Evolutionary conservation across 441 rosid species (phyloP), one percentile per base, ranked within the genome.

Genomic region (Aquilaria agallochum): DNA sequence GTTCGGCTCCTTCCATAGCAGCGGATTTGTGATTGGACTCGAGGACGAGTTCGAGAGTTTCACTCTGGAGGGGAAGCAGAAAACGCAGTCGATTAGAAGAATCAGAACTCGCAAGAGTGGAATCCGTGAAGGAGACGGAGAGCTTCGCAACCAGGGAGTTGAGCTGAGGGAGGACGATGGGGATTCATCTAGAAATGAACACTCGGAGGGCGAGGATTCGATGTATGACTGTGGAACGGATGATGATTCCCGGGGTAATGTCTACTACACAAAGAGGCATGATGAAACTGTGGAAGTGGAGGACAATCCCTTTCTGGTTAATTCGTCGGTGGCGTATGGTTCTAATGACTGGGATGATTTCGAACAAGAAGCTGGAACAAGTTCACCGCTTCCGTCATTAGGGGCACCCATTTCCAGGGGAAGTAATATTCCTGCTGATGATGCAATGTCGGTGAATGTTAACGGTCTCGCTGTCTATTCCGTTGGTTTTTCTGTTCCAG

Each of bases 261-360:
- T 54, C 44, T 56, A 60, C 49, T 75, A 69, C 68, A 53, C 69
- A 67, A 68, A 65, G 36, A 68, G 64, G 68, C 72, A 60, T 58
- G 67, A 56, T 5, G 59, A 45, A 13, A 53, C 27, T 65, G 40
- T 20, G 61, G 33, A 31, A 65, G 53, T 62, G 64, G 68, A 78
- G 46, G 80, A 74, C 71, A 86, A 82, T 77, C 92, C 95, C 5
- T 80, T 94, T 66, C 73, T 75, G 65, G 80, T 94, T 47, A 81
- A 74, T 73, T 82, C 96, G 0, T 79, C 93, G 20, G 83, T 85
- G 53, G 97, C 96, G 27, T 94, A 84, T 77, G 97, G 97, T 76
- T 78, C 82, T 5, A 80, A 77, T 59, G 99, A 91, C 71, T 95
- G 95, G 95, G 87, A 89, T 77, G 96, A 84, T 68, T 95, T 84